A percentile compares a stretch with the other conserved stretches of the same genome.
Conservation (phyloP, 805 yeast species). For the Lachancea quebecensis region DNA sequence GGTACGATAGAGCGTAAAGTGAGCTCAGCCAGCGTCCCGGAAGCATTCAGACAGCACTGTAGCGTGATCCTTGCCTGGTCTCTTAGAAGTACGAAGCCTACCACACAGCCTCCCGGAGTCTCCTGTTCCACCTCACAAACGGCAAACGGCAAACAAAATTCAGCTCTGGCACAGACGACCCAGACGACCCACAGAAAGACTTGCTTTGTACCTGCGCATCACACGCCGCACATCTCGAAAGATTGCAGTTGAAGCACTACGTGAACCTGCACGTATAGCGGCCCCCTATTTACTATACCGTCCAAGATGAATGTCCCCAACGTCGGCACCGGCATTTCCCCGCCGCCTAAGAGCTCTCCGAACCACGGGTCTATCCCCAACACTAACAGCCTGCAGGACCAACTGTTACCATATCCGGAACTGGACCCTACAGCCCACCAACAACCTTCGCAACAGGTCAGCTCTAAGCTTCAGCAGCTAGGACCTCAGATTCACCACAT, state of each 20-base stretch:
- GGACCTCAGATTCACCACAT: conserved; percentile 1
- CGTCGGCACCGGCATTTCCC: conserved; percentile 7
- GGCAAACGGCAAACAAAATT: background rate
- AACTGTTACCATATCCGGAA: conserved; percentile 22
- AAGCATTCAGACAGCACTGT: conserved; percentile 81
- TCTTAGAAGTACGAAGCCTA: background rate
- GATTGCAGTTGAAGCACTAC: background rate
- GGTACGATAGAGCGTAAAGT: conserved; percentile 3
- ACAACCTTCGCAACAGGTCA: conserved; percentile 3
- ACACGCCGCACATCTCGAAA: background rate
- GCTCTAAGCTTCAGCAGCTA: background rate
- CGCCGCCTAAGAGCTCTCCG: conserved; percentile 2
- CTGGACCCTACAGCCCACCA: conserved; percentile 11
- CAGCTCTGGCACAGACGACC: background rate
- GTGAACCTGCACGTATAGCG: too few species aligned
- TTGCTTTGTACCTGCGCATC: background rate
- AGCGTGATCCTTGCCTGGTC: background rate
- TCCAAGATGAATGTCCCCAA: conserved; percentile 19
- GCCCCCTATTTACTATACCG: conserved; percentile 5
- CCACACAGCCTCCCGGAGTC: background rate
- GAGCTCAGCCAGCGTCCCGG: conserved; percentile 28
- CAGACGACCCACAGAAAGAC: background rate
- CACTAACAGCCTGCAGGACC: conserved; percentile 18
- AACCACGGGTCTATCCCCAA: conserved; percentile 3
- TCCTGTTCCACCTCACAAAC: background rate